These are phyloP conservation scores for Sporothrix pseudoabietina DNA, from an alignment of 2,329 filamentous ascomycete species.

Conservation along the genomic window DNA sequence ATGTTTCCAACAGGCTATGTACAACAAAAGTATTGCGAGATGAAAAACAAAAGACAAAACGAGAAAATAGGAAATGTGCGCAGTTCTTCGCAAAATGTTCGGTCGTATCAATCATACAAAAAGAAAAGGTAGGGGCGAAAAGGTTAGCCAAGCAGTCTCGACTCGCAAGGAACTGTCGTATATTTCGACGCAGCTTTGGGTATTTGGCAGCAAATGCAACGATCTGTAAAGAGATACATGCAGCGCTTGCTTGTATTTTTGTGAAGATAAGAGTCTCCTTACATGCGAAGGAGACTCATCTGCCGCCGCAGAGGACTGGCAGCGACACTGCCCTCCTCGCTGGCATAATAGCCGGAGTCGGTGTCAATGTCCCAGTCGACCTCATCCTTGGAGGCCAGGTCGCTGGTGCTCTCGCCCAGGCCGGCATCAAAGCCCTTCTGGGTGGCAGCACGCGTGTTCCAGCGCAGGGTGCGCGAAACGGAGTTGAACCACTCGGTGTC, in stretches of 20 bases:
- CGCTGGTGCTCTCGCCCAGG: conserved; percentile 38
- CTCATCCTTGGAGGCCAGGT: conserved; percentile 57
- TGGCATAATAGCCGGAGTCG: conserved; percentile 70
- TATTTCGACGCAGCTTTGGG: neutral
- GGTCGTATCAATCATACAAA: conserved; percentile 21
- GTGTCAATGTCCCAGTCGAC: conserved; percentile 94
- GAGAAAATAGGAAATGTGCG: neutral
- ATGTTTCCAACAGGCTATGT: conserved; percentile 22
- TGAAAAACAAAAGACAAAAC: neutral
- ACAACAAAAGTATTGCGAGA: neutral
- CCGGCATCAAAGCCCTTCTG: conserved; percentile 81
- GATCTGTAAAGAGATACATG: neutral
- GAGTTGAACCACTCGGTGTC: conserved; percentile 96
- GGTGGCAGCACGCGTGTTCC: conserved; percentile 89
- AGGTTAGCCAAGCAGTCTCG: neutral
- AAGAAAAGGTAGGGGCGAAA: neutral
- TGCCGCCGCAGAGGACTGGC: conserved; percentile 70
- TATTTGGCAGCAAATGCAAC: conserved; percentile 1
- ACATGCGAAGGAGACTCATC: conserved; percentile 72
- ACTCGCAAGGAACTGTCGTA: neutral
- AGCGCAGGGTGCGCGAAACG: conserved; percentile 85
- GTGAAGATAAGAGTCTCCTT: neutral
- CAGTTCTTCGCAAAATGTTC: neutral
- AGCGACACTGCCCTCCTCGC: conserved; percentile 69
- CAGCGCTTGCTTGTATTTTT: neutral